Evolutionary conservation across 305 asterid genomes (phyloP).

Genomic region (Solanum chacoense): DNA sequence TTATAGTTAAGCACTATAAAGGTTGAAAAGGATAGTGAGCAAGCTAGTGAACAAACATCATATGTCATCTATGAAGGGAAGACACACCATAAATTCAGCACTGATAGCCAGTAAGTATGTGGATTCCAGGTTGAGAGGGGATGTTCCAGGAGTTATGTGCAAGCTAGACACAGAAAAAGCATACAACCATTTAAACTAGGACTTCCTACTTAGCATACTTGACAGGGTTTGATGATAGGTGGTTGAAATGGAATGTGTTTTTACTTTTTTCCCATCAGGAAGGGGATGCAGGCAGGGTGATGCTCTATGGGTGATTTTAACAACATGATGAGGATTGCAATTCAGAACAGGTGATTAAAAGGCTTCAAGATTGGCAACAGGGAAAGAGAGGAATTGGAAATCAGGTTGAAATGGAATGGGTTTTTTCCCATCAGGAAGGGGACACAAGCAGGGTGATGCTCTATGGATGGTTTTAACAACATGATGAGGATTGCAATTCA

Average conservation of each 20-base stretch:
- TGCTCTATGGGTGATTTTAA: not conserved
- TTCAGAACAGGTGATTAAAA: not conserved
- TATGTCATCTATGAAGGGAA: not conserved
- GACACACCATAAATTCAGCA: not conserved
- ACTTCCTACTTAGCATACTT: not conserved
- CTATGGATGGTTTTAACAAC: not conserved
- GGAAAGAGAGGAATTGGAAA: not conserved
- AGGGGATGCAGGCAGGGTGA: not conserved
- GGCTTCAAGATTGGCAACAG: not conserved
- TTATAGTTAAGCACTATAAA: not conserved
- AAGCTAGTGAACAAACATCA: not conserved
- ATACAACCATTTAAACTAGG: not conserved
- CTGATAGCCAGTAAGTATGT: not conserved
- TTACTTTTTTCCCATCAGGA: not conserved
- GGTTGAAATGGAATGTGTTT: not conserved
- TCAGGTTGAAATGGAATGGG: not conserved
- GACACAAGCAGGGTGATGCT: not conserved
- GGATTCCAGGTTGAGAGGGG: not conserved
- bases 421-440: not conserved
- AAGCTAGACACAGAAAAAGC: not conserved
- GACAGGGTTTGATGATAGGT: not conserved
- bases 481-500: not conserved
- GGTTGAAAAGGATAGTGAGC: not conserved
- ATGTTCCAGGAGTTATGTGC: not conserved
- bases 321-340: not conserved